Conservation (phyloP, 179 eudicot genomes). For the Nepenthes alata region DNA sequence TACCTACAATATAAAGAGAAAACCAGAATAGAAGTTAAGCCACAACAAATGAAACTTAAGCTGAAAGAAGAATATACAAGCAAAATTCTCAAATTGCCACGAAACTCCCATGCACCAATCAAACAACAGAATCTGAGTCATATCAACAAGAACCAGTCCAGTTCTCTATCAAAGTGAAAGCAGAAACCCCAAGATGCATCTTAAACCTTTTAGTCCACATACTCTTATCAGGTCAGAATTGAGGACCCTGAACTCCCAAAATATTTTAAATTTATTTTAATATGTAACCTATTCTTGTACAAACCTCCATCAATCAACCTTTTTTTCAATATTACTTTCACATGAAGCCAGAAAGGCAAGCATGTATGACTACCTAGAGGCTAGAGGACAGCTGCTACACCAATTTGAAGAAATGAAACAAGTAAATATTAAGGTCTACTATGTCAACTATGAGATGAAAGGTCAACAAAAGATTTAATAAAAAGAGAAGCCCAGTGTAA, state of each 20-base stretch:
- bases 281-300: no score
- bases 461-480: not conserved
- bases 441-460: not conserved
- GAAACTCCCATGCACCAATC: no score
- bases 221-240: not conserved
- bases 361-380: not conserved
- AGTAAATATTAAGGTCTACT: no score
- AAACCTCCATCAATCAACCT: not conserved
- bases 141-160: not conserved
- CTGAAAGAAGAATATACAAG: not conserved
- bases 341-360: not conserved
- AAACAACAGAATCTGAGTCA: no score
- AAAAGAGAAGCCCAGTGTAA: no score
- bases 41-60: not conserved
- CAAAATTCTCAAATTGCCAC: no score
- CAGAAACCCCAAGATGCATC: not conserved
- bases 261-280: no score
- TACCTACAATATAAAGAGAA: constrained; percentile 29
- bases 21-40: constrained; percentile 2
- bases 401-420: no score
- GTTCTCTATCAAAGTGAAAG: not conserved
- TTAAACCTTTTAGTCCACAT: not conserved
- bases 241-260: not conserved
- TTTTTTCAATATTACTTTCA: not conserved
- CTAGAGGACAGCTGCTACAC: no score